phyloP scores from a whole-genome alignment of 179 eudicot genomes.

The Silene coronaria region DNA sequence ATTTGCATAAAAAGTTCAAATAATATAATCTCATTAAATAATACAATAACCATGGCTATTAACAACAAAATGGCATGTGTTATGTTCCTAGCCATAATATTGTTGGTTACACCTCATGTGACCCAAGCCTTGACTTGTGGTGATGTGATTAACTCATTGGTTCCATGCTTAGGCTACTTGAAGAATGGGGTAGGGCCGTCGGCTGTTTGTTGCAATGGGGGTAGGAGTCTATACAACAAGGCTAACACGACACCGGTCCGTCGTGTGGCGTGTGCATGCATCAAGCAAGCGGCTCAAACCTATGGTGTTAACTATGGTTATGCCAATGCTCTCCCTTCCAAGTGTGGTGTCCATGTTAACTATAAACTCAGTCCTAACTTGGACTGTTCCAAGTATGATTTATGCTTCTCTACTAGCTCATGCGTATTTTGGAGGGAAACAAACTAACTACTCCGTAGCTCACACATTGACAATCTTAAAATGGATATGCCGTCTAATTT shows the following conservation, averaged over 20 bases:
- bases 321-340: slow-evolving; percentile 7
- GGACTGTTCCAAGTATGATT: slow-evolving; percentile 5
- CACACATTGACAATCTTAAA: too few species aligned
- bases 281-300: slow-evolving; percentile 10
- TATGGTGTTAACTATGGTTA: background rate
- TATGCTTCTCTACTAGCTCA: too few species aligned
- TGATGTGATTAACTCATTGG: background rate
- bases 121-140: slow-evolving; percentile 10
- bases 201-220: slow-evolving; percentile 2
- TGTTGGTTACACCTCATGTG: slow-evolving; percentile 5
- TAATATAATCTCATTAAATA: background rate
- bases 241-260: background rate
- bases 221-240: background rate
- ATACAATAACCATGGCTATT: background rate
- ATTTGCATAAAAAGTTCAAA: background rate
- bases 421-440: too few species aligned
- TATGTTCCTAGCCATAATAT: background rate
- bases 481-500: too few species aligned
- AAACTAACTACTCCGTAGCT: too few species aligned
- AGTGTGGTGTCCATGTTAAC: slow-evolving; percentile 5
- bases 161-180: slow-evolving; percentile 12
- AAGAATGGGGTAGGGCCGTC: slow-evolving; percentile 6
- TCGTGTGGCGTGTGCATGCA: slow-evolving; percentile 12
- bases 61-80: slow-evolving; percentile 3
- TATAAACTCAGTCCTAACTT: background rate